These are phyloP conservation scores for Trypanosoma melophagium DNA, from an alignment of 208 protist genomes.

Conservation along the genomic window DNA sequence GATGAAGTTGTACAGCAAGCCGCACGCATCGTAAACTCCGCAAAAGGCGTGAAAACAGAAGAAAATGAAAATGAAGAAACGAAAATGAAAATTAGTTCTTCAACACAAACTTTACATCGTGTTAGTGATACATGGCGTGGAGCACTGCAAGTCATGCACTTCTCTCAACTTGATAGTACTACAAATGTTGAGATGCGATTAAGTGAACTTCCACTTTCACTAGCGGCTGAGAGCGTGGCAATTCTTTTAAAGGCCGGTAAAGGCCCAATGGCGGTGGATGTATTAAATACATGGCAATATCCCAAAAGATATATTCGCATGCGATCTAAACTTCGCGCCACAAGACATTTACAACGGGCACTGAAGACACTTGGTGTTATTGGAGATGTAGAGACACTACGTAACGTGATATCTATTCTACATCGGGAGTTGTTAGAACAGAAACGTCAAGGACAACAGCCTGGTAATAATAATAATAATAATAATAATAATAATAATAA, in stretches of 20 bases:
- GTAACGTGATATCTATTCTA: conserved; percentile 11
- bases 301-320: neutral
- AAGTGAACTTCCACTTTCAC: conserved; percentile 11
- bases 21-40: neutral
- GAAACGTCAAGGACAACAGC: neutral
- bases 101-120: conserved; percentile 19
- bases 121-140: conserved; percentile 25
- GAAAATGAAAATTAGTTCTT: neutral
- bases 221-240: conserved; percentile 15
- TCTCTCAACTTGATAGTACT: conserved; percentile 9
- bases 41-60: neutral
- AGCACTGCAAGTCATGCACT: conserved; percentile 16
- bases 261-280: neutral
- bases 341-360: conserved; percentile 5
- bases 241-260: conserved; percentile 26
- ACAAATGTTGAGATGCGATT: neutral
- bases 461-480: neutral
- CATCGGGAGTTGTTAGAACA: conserved; percentile 20
- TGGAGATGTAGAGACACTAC: conserved; percentile 28
- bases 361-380: conserved; percentile 26
- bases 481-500: neutral
- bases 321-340: neutral
- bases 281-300: conserved; percentile 14
- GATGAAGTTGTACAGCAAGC: too few species aligned
- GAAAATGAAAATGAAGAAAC: neutral